Base-by-base conservation (phyloP, 2,329 filamentous ascomycete species). In the Trichoderma simmonsii region DNA sequence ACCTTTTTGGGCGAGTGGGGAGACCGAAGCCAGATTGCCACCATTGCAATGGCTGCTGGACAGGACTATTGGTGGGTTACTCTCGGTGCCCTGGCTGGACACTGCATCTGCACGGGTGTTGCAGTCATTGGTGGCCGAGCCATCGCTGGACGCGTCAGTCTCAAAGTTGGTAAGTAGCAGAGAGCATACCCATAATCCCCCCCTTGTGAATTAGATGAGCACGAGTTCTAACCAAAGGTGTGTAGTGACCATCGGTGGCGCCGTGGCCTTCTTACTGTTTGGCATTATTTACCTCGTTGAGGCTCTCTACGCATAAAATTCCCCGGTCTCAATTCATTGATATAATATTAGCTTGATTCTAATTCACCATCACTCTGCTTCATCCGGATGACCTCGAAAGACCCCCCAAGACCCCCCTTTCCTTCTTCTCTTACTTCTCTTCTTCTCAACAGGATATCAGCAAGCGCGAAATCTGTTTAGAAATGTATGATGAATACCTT, bases 51-150 rank as follows among this genome's bases (percentile, higher is more conserved):
- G 96, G 96, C 96, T 64, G 95, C 96, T 39, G 96, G 96, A 24
- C 93, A 97, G 81, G 96, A 99, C 80, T 99, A 98, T 82, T 98
- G 95, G 95, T 98, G 94, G 93, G 96, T 99, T 43, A 98, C 94
- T 4, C 86, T 94, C 61, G 96, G 96, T 72, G 95, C 96, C 1
- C 89, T 96, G 43, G 86, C 89, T 61, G 96, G 96, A 11, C 96
- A 99, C 81, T 92, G 89, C 60, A 89, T 95, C 75, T 99, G 96
- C 84, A 98, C 96, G 7, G 92, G 93, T 61, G 91, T 94, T 26
- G 96, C 96, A 56, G 96, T 99, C 51, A 87, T 99, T 73, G 96
- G 96, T 57, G 96, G 96, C 12, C 88, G 94, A 77, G 95, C 96
- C 66, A 93, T 99, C 81, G 96, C 96, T 56, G 96, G 96, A 36